phyloP scores from a whole-genome alignment of 441 rosid species.

The Eruca vesicaria region DNA sequence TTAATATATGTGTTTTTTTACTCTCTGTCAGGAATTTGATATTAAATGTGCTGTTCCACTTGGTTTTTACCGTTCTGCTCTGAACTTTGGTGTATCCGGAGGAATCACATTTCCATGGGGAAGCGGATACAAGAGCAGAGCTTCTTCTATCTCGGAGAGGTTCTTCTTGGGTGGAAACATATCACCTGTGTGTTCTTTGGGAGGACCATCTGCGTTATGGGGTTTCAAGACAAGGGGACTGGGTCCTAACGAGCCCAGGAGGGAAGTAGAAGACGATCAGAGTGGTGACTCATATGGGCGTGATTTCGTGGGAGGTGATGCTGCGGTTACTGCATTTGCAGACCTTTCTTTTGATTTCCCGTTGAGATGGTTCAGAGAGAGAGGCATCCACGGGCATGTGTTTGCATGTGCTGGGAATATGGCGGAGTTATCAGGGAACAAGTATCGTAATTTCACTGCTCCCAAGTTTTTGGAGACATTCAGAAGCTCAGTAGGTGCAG shows the following conservation, averaged over 20 bases:
- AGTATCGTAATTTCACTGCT: slow-evolving; percentile 51
- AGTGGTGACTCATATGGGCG: slow-evolving; percentile 38
- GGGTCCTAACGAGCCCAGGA: slow-evolving; percentile 66
- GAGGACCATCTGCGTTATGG: slow-evolving; percentile 79
- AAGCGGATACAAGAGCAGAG: slow-evolving; percentile 46
- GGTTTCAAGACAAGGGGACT: slow-evolving; percentile 78
- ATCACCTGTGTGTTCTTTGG: slow-evolving; percentile 72
- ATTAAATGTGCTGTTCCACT: slow-evolving; percentile 77
- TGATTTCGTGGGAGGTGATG: slow-evolving; percentile 85
- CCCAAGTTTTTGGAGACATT: slow-evolving; percentile 56
- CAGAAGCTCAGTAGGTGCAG: slow-evolving; percentile 71
- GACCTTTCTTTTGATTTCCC: slow-evolving; percentile 91
- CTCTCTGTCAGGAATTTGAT: slow-evolving; percentile 57
- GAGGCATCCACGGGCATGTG: slow-evolving; percentile 78
- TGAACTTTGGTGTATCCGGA: slow-evolving; percentile 67
- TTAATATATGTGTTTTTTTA: background rate
- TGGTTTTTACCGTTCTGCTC: slow-evolving; percentile 64
- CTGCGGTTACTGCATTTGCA: slow-evolving; percentile 73
- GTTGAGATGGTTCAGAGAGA: slow-evolving; percentile 64
- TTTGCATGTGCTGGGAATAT: slow-evolving; percentile 80
- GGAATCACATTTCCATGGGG: slow-evolving; percentile 83
- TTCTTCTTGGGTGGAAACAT: slow-evolving; percentile 84
- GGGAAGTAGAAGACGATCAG: slow-evolving; percentile 44
- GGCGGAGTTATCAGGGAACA: slow-evolving; percentile 67
- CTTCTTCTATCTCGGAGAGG: slow-evolving; percentile 72